These are phyloP conservation scores for Porcisia hertigi DNA, from an alignment of 208 protist genomes.

Conservation along the genomic window DNA sequence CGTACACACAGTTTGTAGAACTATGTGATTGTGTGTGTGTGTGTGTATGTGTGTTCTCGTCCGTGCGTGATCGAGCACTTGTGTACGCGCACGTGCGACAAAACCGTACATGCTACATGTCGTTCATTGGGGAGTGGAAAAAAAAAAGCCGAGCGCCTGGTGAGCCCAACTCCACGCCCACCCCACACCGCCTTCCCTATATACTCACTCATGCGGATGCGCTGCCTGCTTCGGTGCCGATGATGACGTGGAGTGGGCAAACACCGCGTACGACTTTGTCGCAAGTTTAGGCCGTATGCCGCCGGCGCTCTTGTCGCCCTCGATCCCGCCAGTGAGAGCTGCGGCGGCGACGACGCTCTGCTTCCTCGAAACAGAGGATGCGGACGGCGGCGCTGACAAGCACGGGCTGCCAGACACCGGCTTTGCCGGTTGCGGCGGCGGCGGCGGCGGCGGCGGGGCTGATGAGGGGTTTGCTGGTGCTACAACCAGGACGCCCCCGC, in stretches of 20 bases:
- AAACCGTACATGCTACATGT: too few species aligned
- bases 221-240: slow-evolving; percentile 21
- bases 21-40: not conserved
- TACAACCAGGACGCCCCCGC: not conserved
- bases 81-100: not conserved
- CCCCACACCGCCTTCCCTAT: not conserved
- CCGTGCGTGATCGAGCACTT: not conserved
- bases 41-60: not conserved
- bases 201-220: slow-evolving; percentile 4
- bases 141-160: not conserved
- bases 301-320: not conserved
- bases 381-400: not conserved
- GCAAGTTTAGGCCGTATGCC: not conserved
- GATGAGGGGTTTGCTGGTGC: not conserved
- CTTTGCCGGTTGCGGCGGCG: not conserved
- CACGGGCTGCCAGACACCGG: slow-evolving; percentile 4
- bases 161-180: not conserved
- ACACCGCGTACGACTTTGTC: slow-evolving; percentile 15
- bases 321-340: not conserved
- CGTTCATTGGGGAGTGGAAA: too few species aligned
- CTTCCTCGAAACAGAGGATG: slow-evolving; percentile 2
- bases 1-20: not conserved
- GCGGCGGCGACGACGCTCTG: slow-evolving; percentile 5
- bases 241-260: slow-evolving; percentile 6
- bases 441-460: not conserved